phyloP scores from a whole-genome alignment of 805 yeast genomes.

The Metschnikowia amazonensis region DNA sequence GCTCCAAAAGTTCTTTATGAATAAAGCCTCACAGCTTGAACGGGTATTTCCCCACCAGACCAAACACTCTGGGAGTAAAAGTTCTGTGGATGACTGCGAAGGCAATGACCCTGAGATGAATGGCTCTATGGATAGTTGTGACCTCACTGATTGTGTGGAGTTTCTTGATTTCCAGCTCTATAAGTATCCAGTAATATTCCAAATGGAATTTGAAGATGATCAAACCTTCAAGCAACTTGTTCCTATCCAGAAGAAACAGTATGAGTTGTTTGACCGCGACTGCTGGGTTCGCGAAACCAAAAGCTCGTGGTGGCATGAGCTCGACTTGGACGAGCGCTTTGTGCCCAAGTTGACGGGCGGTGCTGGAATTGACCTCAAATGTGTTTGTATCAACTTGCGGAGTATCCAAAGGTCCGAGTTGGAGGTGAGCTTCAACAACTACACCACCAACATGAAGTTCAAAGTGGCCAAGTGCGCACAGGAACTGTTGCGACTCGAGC shows the following conservation, averaged over 20 bases:
- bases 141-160: too few species aligned
- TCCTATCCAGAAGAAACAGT: not conserved
- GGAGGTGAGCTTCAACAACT: not conserved
- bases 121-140: too few species aligned
- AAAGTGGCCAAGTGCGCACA: not conserved
- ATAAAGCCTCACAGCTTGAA: not conserved
- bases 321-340: not conserved
- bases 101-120: too few species aligned
- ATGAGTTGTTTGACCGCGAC: not conserved
- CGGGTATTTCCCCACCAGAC: not conserved
- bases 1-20: not conserved
- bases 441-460: not conserved
- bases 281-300: constrained; percentile 1
- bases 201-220: not conserved
- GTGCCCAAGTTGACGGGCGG: not conserved
- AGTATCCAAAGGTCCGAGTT: not conserved
- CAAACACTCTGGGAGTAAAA: too few species aligned
- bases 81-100: too few species aligned
- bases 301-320: constrained; percentile 4
- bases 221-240: not conserved
- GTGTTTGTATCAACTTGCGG: not conserved
- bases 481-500: constrained; percentile 1
- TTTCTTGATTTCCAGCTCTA: too few species aligned
- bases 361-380: not conserved
- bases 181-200: not conserved